phyloP scores from a whole-genome alignment of 441 rosid species.

The Melastoma candidum region DNA sequence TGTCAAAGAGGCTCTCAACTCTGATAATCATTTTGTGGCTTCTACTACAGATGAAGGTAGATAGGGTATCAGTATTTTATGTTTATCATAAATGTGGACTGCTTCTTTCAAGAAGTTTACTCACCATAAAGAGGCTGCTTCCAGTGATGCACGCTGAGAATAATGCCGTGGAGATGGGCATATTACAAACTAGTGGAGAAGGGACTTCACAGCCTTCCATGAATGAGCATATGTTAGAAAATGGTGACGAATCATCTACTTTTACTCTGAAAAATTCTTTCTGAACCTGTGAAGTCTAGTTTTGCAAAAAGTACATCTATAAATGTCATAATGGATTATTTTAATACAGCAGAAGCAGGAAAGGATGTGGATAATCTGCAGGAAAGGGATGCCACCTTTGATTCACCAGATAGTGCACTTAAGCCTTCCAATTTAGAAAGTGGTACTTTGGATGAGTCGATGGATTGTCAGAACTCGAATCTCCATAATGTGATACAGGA shows the following conservation, averaged over 20 bases:
- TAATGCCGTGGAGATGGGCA: constrained; percentile 14
- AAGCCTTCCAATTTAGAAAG: too few relatives aligned
- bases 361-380: constrained; percentile 18
- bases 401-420: background rate
- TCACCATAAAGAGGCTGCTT: constrained; percentile 12
- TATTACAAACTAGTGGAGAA: constrained; percentile 17
- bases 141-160: constrained; percentile 22
- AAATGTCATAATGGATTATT: constrained; percentile 22
- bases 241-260: constrained; percentile 3
- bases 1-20: constrained; percentile 52
- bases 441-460: too few relatives aligned
- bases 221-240: constrained; percentile 20
- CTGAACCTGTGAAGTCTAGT: constrained; percentile 5
- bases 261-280: background rate
- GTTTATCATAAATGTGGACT: constrained; percentile 21
- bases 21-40: constrained; percentile 48
- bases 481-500: too few relatives aligned
- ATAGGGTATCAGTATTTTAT: constrained; percentile 3
- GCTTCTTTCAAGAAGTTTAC: constrained; percentile 22
- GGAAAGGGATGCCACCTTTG: constrained; percentile 13
- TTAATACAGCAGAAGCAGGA: constrained; percentile 26
- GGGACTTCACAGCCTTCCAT: constrained; percentile 23
- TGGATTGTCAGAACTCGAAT: too few relatives aligned
- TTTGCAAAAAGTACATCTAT: constrained; percentile 18
- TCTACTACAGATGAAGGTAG: constrained; percentile 23